Conservation (phyloP, 208 protist species). For the Leishmania turanica region DNA sequence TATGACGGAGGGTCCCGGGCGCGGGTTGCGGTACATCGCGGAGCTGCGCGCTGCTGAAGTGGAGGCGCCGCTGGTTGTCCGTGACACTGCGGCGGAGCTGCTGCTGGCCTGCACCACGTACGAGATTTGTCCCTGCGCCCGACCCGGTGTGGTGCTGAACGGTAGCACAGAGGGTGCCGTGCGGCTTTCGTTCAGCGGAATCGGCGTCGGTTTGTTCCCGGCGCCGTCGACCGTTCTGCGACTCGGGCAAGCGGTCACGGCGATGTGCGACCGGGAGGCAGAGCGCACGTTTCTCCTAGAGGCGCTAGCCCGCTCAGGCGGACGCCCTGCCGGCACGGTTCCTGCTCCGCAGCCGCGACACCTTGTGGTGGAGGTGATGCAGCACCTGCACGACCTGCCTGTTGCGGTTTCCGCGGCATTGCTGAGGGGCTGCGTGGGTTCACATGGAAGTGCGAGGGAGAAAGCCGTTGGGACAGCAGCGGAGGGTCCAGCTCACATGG, state of each 20-base stretch:
- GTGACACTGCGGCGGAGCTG: constrained; percentile 22
- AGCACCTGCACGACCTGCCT: constrained; percentile 18
- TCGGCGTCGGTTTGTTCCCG: constrained; percentile 25
- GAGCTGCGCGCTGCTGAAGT: constrained; percentile 7
- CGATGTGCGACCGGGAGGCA: neutral
- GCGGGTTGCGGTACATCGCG: constrained; percentile 16
- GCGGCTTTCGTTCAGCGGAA: constrained; percentile 30
- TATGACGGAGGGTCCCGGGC: constrained; percentile 4
- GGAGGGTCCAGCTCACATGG: too few species aligned
- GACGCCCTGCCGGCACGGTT: neutral
- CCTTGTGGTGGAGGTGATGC: neutral
- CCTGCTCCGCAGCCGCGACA: neutral
- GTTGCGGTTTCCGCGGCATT: constrained; percentile 6
- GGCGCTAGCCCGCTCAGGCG: neutral
- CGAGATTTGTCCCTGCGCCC: neutral
- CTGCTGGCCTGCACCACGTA: constrained; percentile 20
- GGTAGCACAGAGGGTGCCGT: neutral
- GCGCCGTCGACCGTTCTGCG: constrained; percentile 8
- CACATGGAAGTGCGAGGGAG: neutral
- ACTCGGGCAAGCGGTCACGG: neutral
- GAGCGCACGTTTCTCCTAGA: neutral
- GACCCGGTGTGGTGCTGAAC: neutral
- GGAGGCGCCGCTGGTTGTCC: constrained; percentile 7
- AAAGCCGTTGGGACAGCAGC: neutral
- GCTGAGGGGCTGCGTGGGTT: neutral